Percentiles rank a stretch among this genome's conserved stretches.
Conservation (phyloP, 495 filamentous ascomycete species). For the Talaromyces stipitatus region DNA sequence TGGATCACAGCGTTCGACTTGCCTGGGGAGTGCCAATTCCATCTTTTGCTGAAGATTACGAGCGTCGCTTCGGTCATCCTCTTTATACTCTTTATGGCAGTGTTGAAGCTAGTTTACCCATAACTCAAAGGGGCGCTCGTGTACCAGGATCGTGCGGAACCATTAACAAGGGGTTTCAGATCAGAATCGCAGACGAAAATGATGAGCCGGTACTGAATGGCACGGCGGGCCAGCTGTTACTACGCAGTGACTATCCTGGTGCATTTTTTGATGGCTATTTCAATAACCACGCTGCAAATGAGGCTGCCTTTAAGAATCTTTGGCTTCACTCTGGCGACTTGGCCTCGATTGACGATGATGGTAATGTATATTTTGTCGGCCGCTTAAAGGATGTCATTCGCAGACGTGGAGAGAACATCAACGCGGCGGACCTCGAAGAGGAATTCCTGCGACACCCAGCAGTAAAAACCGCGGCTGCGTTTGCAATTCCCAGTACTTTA, state of each 20-base stretch:
- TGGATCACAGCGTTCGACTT: conserved; percentile 3
- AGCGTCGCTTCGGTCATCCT: conserved; percentile 4
- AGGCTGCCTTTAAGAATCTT: conserved; percentile 2
- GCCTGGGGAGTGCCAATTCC: conserved; percentile 3
- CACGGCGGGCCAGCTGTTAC: conserved; percentile 1
- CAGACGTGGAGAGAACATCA: conserved; percentile 3
- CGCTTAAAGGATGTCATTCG: conserved; percentile 4
- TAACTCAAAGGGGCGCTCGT: not conserved
- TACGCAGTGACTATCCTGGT: conserved; percentile 1
- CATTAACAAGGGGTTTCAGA: not conserved
- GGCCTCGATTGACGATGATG: not conserved
- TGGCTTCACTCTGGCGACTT: conserved; percentile 3
- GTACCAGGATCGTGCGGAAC: conserved; percentile 1
- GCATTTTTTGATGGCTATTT: conserved; percentile 4
- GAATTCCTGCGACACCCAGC: conserved; percentile 3
- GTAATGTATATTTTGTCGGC: conserved; percentile 4
- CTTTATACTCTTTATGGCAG: conserved; percentile 1
- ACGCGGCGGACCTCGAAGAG: conserved; percentile 1
- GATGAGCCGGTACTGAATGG: conserved; percentile 1
- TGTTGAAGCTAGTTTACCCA: conserved; percentile 3
- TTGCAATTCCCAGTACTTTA: conserved; percentile 1
- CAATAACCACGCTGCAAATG: not conserved
- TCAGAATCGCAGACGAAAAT: conserved; percentile 5
- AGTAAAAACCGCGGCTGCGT: not conserved
- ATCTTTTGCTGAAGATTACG: conserved; percentile 5